Evolutionary conservation across 257 asterid species (phyloP).

Genomic region (Penstemon barbatus): DNA sequence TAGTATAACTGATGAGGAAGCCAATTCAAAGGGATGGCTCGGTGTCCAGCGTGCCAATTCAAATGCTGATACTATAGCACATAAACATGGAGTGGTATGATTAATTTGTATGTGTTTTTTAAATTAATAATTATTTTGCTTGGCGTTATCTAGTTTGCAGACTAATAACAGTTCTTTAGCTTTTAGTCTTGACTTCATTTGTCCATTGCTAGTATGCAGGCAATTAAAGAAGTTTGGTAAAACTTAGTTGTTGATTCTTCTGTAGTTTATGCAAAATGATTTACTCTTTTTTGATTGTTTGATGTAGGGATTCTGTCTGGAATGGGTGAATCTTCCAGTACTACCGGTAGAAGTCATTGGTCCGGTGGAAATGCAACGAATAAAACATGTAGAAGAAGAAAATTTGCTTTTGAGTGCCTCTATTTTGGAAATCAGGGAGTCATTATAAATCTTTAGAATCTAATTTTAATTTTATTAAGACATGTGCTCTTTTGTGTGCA

Average conservation of each 20-base stretch:
- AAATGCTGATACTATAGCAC: constrained; percentile 84
- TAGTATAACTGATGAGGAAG: constrained; percentile 69
- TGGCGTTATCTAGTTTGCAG: neutral
- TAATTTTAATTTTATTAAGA: no score
- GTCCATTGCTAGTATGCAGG: neutral
- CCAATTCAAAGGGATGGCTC: constrained; percentile 86
- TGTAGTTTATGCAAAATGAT: neutral
- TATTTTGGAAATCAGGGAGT: no score
- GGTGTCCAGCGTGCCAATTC: constrained; percentile 56
- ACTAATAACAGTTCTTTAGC: neutral
- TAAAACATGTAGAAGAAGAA: no score
- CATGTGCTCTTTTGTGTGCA: no score
- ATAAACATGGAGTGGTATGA: constrained; percentile 94
- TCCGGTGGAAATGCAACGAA: no score
- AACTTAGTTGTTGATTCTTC: neutral
- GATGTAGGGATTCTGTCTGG: no score
- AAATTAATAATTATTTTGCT: constrained; percentile 17
- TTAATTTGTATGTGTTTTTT: constrained; percentile 20
- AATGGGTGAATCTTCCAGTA: no score
- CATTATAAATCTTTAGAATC: no score
- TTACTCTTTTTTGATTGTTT: no score
- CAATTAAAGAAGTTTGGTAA: neutral
- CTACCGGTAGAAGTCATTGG: no score
- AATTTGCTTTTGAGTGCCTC: no score
- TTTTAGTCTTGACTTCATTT: constrained; percentile 4